Percentiles rank a stretch among this genome's conserved stretches.
phyloP scores from a whole-genome alignment of 1,139 yeast species.

The Yamadazyma aaseri region DNA sequence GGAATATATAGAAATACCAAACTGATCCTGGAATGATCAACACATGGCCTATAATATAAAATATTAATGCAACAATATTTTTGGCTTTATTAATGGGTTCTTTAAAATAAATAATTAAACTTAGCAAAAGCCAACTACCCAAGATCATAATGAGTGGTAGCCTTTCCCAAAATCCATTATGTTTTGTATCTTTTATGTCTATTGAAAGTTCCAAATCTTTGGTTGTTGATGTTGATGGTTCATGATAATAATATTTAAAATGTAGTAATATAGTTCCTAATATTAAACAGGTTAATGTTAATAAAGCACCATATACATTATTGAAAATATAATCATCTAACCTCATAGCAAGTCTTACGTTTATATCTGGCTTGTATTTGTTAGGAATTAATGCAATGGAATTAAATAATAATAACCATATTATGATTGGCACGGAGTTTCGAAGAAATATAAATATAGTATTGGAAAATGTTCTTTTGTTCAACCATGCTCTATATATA shows the following conservation, averaged over 20 bases:
- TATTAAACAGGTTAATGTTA: conserved; percentile 15
- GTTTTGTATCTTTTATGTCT: background rate
- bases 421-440: conserved; percentile 53
- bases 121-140: conserved; percentile 40
- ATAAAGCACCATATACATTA: conserved; percentile 15
- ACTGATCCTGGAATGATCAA: conserved; percentile 62
- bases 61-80: conserved; percentile 58
- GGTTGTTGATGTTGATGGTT: background rate
- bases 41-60: conserved; percentile 60
- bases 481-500: conserved; percentile 22
- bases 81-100: conserved; percentile 30
- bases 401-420: conserved; percentile 61
- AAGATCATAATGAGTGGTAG: conserved; percentile 29
- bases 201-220: background rate
- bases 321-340: conserved; percentile 39
- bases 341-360: conserved; percentile 45
- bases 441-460: conserved; percentile 31
- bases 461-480: conserved; percentile 35
- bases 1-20: conserved; percentile 64
- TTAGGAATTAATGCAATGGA: conserved; percentile 61
- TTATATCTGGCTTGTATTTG: conserved; percentile 53
- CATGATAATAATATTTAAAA: background rate
- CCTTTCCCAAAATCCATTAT: conserved; percentile 4
- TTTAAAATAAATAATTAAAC: conserved; percentile 37
- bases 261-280: conserved; percentile 6